Base-by-base conservation (phyloP, 257 asterid genomes). In the Solanum clarkiae region DNA sequence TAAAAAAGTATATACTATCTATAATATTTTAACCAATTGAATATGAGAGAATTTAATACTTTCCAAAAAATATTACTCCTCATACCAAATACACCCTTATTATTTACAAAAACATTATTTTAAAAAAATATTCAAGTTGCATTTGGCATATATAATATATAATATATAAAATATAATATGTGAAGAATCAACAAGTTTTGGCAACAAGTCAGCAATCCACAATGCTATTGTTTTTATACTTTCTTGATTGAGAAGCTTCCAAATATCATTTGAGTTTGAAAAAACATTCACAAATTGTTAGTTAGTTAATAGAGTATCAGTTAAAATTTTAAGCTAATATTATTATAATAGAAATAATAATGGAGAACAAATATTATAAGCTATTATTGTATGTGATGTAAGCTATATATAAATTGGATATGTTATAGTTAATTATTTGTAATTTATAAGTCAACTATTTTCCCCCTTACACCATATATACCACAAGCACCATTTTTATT, bases 121-220 rank as follows among this genome's bases (percentile, higher is more conserved):
- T 32, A 32, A 36, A 36, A 36, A 36, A 36, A 36, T 4, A 36
- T 36, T 24, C 63, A 77, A 77, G 57, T 26, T 77, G 47, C 55
- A 86, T 79, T 20, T 18, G 60, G 84, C 24, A 70, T 20, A 84
- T 29, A 87, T 85, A 36, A 29, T 29, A 29, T 29, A 29, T 29
- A 32, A 2, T 29, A 32, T 32, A 32, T 32, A 32, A 32, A 2
- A 86, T 29, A 87, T 85, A 36, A 70, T 15, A 87, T 36, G 90
- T 87, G 91, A 84, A 85, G 90, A 86, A 84, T 85, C 16, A 80
- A 84, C 87, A 16, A 84, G 77, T 86, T 60, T 74, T 77, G 62
- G 24, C 62, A 24, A 15, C 62, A 77, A 51, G 82, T 77, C 45
- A 77, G 82, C 62, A 77, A 77, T 40, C 82, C 22, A 24, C 24